Percentiles rank a stretch among this genome's conserved stretches.
Conservation (phyloP, 257 asterid genomes). For the Solanum etuberosum region DNA sequence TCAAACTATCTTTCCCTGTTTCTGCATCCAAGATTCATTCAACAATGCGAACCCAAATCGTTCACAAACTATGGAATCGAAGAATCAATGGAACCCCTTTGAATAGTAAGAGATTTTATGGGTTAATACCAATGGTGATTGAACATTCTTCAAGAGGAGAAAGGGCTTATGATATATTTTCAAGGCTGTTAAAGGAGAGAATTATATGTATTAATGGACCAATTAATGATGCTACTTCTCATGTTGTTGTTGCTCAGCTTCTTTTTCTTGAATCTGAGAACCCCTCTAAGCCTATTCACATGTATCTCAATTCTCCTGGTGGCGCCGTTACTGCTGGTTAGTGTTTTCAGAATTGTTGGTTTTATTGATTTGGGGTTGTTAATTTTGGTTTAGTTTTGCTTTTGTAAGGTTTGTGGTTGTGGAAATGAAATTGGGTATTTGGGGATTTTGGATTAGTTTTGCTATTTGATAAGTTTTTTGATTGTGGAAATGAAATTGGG, state of each 20-base stretch:
- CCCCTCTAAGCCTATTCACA: conserved; percentile 83
- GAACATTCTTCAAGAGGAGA: conserved; percentile 92
- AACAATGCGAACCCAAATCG: not conserved
- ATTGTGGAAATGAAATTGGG: not conserved
- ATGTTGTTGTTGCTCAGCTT: conserved; percentile 89
- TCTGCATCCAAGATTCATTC: not conserved
- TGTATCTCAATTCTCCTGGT: conserved; percentile 96
- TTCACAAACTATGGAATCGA: not conserved
- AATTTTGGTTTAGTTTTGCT: not conserved
- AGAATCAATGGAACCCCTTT: not conserved
- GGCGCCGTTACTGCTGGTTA: conserved; percentile 91
- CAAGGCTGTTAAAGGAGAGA: conserved; percentile 80
- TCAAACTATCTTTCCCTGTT: not conserved
- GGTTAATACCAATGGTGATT: conserved; percentile 82
- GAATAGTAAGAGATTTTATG: conserved; percentile 27
- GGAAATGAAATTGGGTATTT: not conserved
- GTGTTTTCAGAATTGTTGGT: not conserved
- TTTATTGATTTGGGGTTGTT: not conserved
- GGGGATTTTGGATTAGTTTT: not conserved
- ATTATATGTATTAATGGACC: conserved; percentile 86
- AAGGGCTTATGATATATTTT: conserved; percentile 88
- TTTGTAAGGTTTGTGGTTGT: not conserved
- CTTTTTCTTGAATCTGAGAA: conserved; percentile 88
- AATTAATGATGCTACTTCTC: conserved; percentile 73
- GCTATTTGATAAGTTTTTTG: not conserved